Evolutionary conservation across 1,284 basidiomycete species (phyloP).

Genomic region (Vanrija humicola): DNA sequence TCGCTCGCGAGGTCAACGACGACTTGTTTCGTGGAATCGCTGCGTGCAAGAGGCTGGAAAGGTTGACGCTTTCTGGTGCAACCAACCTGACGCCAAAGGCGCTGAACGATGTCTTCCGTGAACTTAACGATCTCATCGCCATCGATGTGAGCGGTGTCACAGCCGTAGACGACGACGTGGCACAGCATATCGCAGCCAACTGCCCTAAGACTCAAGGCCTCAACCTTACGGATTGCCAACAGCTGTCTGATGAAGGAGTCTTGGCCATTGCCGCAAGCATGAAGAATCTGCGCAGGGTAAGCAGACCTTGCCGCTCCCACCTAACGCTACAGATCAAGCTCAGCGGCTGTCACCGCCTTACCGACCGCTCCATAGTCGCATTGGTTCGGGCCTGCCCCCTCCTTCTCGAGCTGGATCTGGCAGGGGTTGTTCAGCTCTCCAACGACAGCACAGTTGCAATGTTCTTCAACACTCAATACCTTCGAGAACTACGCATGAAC

Average conservation of each 20-base stretch:
- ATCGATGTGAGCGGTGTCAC: slow-evolving; percentile 78
- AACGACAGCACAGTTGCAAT: slow-evolving; percentile 76
- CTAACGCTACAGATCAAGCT: slow-evolving; percentile 67
- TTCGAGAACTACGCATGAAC: slow-evolving; percentile 87
- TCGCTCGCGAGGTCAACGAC: slow-evolving; percentile 71
- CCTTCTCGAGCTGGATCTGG: slow-evolving; percentile 90
- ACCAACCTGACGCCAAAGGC: slow-evolving; percentile 64
- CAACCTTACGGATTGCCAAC: slow-evolving; percentile 81
- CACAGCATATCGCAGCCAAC: slow-evolving; percentile 65
- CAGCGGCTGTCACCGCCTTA: slow-evolving; percentile 68
- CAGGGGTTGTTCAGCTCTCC: slow-evolving; percentile 73
- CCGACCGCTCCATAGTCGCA: slow-evolving; percentile 72
- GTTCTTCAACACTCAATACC: slow-evolving; percentile 71
- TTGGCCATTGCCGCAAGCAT: slow-evolving; percentile 70
- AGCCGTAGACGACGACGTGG: slow-evolving; percentile 65
- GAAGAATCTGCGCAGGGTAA: slow-evolving; percentile 63
- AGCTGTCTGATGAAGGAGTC: slow-evolving; percentile 74
- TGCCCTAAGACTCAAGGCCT: slow-evolving; percentile 84
- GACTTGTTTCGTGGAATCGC: slow-evolving; percentile 69
- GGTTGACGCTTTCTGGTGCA: slow-evolving; percentile 86
- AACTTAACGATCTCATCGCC: slow-evolving; percentile 74
- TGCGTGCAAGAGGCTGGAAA: slow-evolving; percentile 78
- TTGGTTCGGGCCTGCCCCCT: slow-evolving; percentile 80
- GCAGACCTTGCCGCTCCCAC: slow-evolving; percentile 14
- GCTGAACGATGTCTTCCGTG: slow-evolving; percentile 65